Base-by-base conservation (phyloP, 371 early-diverging fungal species). In the Circinella umbellata region DNA sequence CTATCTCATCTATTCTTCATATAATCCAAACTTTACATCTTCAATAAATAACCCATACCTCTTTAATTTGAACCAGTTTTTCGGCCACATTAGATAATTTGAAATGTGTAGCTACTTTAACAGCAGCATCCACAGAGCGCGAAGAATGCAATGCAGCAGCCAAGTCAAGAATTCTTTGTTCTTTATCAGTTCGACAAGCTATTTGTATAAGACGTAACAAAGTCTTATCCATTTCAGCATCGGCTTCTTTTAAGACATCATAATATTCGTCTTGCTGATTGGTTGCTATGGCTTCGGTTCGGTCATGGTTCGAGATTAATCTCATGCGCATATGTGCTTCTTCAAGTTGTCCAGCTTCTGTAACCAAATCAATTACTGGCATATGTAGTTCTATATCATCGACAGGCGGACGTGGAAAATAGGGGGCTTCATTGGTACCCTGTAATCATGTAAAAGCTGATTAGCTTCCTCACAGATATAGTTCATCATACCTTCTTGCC, bases 81-180 rank as follows among this genome's bases (percentile, higher is more conserved):
- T 96, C 94, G 20, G 95, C 95, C 48, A 96, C 74, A 14, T 72
- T 78, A 5, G 88, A 80, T 46, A 88, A 76, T 51, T 87, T 86
- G 69, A 91, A 80, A 69, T 85, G 83, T 3, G 88, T 74, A 0
- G 96, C 97, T 67, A 97, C 85, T 73, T 92, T 90, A 65, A 95
- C 80, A 0, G 95, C 96, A 0, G 88, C 92, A 49, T 95, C 94
- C 48, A 96, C 70, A 0, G 95, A 90, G 47, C 75, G 75, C 4
- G 84, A 63, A 17, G 79, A 70, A 47, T 82, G 82, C 34, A 96
- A 78, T 71, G 86, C 80, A 15, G 76, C 70, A 9, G 91, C 82
- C 62, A 97, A 39, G 68, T 96, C 96, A 36, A 94, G 67, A 0
- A 94, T 95, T 13, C 94, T 86, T 67, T 93, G 89, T 0, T 81